Base-by-base conservation (phyloP, 2,329 filamentous ascomycete species). In the Penicillium sp. region DNA sequence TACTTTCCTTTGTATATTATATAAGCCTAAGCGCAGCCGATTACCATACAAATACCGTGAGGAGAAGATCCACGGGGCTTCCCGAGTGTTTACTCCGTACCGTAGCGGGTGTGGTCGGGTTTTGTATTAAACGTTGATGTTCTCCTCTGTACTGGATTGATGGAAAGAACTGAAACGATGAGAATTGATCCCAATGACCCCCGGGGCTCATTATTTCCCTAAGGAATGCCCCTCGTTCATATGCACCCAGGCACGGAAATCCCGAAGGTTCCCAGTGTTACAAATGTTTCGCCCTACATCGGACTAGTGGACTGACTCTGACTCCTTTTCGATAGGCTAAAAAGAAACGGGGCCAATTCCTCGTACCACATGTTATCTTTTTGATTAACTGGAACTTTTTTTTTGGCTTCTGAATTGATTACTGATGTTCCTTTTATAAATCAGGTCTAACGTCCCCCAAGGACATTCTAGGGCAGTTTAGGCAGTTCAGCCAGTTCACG, bases 221-320 rank as follows among this genome's bases (percentile, higher is more conserved):
- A 5, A 61, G 48, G 60, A 64, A 64, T 63, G 42, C 60, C 61
- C 61, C 60, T 62, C 60, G 60, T 61, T 63, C 58, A 62, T 56
- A 62, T 59, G 58, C 60, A 60, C 40, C 52, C 50, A 22, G 22
- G 22, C 22, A 57, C 53, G 51, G 52, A 57, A 53, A 53, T 47
- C 35, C 50, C 40, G 19, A 47, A 41, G 42, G 28, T 33, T 30
- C 31, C 43, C 49, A 40, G 55, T 49, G 43, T 53, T 45, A 45
- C 54, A 36, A 40, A 40, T 36, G 30, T 28, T 56, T 41, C 28
- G 46, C 46, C 36, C 46, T 48, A 28, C 46, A 19, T 49, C 47
- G n/a, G 36, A 41, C 46, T 49, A 50, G 47, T 50, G 47, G 47
- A 41, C 47, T 49, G 35, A 43, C 45, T 50, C n/a, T 53, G 36